Conservation (phyloP, 495 filamentous ascomycete species). For the Cetradonia linearis region DNA sequence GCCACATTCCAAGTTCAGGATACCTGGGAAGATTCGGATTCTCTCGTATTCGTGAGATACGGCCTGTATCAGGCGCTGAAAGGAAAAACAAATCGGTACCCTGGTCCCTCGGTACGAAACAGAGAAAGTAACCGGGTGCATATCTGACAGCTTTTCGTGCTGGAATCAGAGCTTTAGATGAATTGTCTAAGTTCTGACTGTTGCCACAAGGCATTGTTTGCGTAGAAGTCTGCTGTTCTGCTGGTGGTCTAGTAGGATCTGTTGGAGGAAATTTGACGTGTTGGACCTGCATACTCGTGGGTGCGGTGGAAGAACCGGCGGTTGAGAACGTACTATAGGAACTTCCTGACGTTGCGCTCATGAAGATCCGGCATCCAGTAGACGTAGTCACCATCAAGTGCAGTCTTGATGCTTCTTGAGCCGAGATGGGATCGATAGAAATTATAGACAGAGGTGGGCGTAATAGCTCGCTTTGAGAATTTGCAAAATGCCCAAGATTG, state of each 20-base stretch:
- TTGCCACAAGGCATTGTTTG: constrained; percentile 19
- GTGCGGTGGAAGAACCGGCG: constrained; percentile 48
- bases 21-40: constrained; percentile 39
- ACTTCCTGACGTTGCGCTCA: constrained; percentile 77
- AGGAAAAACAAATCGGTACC: constrained; percentile 64
- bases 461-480: constrained; percentile 53
- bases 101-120: constrained; percentile 52
- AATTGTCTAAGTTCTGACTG: constrained; percentile 24
- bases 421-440: constrained; percentile 72
- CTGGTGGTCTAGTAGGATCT: constrained; percentile 24
- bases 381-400: constrained; percentile 86
- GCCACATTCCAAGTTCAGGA: constrained; percentile 63
- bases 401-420: constrained; percentile 67
- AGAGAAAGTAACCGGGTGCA: constrained; percentile 85
- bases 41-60: constrained; percentile 53
- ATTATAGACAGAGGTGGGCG: constrained; percentile 59
- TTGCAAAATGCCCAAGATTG: constrained; percentile 72
- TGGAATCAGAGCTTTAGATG: constrained; percentile 21
- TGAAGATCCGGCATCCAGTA: constrained; percentile 80
- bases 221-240: constrained; percentile 15
- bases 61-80: constrained; percentile 75
- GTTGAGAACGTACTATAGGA: constrained; percentile 44
- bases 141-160: constrained; percentile 55
- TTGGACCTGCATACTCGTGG: constrained; percentile 93
- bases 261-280: constrained; percentile 86